A percentile compares a stretch with the other conserved stretches of the same genome.
phyloP scores from a whole-genome alignment of 2,329 filamentous ascomycete genomes.

The Pseudocercospora eumusae region DNA sequence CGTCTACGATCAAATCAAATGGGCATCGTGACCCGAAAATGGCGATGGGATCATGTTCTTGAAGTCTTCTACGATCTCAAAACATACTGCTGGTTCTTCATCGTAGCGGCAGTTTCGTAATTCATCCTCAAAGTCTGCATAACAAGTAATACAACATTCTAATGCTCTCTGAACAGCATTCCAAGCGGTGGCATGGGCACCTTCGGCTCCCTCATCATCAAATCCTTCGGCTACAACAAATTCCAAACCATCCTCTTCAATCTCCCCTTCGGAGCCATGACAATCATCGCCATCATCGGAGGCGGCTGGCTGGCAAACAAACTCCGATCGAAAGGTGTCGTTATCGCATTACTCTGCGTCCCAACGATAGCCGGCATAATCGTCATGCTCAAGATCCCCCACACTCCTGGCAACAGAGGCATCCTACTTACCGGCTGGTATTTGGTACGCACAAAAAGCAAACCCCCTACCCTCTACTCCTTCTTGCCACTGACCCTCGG shows the following conservation, averaged over 20 bases:
- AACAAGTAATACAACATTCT: not conserved
- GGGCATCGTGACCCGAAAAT: constrained; percentile 12
- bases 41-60: constrained; percentile 11
- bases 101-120: constrained; percentile 6
- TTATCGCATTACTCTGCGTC: constrained; percentile 6
- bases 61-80: constrained; percentile 8
- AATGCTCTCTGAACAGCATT: not conserved
- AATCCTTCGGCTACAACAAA: constrained; percentile 10
- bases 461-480: too few relatives aligned
- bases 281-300: constrained; percentile 4
- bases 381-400: constrained; percentile 11
- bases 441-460: not conserved
- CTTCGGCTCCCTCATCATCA: constrained; percentile 11
- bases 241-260: constrained; percentile 14
- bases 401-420: not conserved
- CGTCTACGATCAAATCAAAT: constrained; percentile 12
- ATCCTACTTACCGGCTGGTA: constrained; percentile 11
- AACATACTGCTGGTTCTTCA: constrained; percentile 13
- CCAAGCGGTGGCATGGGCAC: constrained; percentile 11
- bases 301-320: constrained; percentile 2
- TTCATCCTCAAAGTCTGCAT: not conserved
- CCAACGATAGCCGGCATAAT: constrained; percentile 5
- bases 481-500: too few relatives aligned
- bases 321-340: constrained; percentile 4
- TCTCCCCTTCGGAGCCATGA: constrained; percentile 11